Percentiles rank a stretch among this genome's conserved stretches.
Conservation (phyloP, 768 basidiomycete species). For the Gyrodon lividus region DNA sequence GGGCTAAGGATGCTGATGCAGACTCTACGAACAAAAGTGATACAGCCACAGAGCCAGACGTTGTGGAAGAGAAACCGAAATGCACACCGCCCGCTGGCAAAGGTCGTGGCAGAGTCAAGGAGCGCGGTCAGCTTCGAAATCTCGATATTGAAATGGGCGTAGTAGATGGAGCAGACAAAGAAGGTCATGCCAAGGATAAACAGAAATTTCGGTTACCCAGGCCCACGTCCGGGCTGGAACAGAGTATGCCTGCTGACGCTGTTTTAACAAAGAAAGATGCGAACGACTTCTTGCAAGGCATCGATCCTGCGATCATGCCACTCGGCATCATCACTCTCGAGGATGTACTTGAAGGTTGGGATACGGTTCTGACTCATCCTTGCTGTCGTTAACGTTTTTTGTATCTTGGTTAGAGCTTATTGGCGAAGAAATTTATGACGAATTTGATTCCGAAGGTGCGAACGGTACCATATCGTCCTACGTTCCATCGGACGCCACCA, state of each 20-base stretch:
- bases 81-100: constrained; percentile 9
- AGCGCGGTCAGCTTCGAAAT: constrained; percentile 9
- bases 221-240: constrained; percentile 55
- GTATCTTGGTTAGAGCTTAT: constrained; percentile 87
- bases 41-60: constrained; percentile 19
- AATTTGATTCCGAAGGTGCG: constrained; percentile 81
- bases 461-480: constrained; percentile 50
- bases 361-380: neutral
- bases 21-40: constrained; percentile 30
- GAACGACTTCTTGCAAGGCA: constrained; percentile 79
- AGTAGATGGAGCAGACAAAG: constrained; percentile 12
- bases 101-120: constrained; percentile 14
- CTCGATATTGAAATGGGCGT: constrained; percentile 27
- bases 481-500: constrained; percentile 35
- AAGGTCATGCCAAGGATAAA: constrained; percentile 19
- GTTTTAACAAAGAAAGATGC: constrained; percentile 73
- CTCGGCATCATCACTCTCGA: constrained; percentile 92
- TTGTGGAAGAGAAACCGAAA: constrained; percentile 12
- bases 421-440: constrained; percentile 91
- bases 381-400: constrained; percentile 1
- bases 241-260: constrained; percentile 88
- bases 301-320: constrained; percentile 81
- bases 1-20: constrained; percentile 35
- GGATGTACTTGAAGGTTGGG: constrained; percentile 82
- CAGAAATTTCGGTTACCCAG: constrained; percentile 30